Evolutionary conservation across 306 rosid species (phyloP), one percentile per base, ranked within the genome.

Genomic region (Inga oerstediana): DNA sequence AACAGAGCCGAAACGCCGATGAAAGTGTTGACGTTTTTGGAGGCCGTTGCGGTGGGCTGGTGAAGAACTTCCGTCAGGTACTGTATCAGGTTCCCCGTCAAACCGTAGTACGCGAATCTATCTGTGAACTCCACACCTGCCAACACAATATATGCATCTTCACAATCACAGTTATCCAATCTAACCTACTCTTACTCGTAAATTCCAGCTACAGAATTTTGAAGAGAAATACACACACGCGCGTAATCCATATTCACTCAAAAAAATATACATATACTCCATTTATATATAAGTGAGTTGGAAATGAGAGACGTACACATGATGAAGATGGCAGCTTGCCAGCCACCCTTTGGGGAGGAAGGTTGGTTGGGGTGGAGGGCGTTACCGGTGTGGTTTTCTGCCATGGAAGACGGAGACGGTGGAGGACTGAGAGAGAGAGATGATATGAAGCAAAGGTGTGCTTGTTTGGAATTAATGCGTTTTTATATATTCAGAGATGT

Each of bases 1-100:
- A 89, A 89, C 32, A 91, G 82, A 0, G 90, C 77, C 0, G 93
- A 85, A 11, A 90, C 87, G 22, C 91, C 95, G 41, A 80, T 65
- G 93, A 93, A 91, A 7, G 88, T 85, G 87, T 89, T 91, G 43
- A 91, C 91, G 58, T 87, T 85, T 79, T 85, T 85, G 0, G 82
- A 89, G 7, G 95, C 93, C 0, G 80, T 79, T 4, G 88, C 72
- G 14, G 68, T 58, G 0, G 93, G 81, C 78, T 86, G 86, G 15
- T 85, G 68, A 72, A 89, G 84, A 68, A 75, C 86, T 67, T 83
- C 73, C 27, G 88, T 88, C 4, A 88, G 78, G 17, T 88, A 88
- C 10, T 67, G 71, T 22, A 88, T 51, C 2, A 88, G 82, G 41
- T 88, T 88, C 0, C 84, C 52, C 5, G 91, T 83, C 58, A 88